A percentile compares a stretch with the other conserved stretches of the same genome.
Evolutionary conservation across 169 alveolate species (phyloP).

Genomic region (Cryptosporidium felis): DNA sequence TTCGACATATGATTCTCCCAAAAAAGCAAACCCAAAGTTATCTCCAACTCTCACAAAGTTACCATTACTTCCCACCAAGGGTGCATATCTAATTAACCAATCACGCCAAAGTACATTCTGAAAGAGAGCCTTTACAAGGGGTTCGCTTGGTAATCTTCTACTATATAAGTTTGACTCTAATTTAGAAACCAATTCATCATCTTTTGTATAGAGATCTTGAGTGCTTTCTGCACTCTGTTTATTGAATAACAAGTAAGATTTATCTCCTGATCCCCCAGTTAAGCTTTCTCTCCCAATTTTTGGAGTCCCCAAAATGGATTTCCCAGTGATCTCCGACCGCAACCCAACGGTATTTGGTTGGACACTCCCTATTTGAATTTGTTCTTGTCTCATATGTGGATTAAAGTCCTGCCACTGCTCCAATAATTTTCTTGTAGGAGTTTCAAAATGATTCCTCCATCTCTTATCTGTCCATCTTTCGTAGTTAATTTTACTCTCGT

Average conservation of each 20-base stretch:
- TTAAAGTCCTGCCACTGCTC: background rate
- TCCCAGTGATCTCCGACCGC: constrained; percentile 58
- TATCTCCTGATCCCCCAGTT: constrained; percentile 47
- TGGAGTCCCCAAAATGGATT: constrained; percentile 45
- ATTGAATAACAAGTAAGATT: constrained; percentile 48
- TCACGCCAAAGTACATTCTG: constrained; percentile 65
- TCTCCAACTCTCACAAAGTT: constrained; percentile 53
- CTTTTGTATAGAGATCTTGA: background rate
- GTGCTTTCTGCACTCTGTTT: constrained; percentile 4
- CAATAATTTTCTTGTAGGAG: background rate
- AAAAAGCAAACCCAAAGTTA: constrained; percentile 39
- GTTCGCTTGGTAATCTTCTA: constrained; percentile 60
- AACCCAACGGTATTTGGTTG: constrained; percentile 41
- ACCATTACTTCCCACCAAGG: constrained; percentile 42
- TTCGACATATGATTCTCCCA: constrained; percentile 68
- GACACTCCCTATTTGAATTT: background rate
- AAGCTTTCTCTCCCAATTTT: constrained; percentile 45
- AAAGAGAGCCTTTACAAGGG: constrained; percentile 23
- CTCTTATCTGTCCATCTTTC: background rate
- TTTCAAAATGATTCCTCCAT: constrained; percentile 7
- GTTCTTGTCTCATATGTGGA: background rate
- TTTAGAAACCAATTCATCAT: background rate
- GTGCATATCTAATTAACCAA: constrained; percentile 71
- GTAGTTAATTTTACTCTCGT: background rate
- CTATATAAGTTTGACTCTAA: background rate